Evolutionary conservation across 202 grass and related monocot species (phyloP), one percentile per base, ranked within the genome.

Genomic region (Eragrostis tef): DNA sequence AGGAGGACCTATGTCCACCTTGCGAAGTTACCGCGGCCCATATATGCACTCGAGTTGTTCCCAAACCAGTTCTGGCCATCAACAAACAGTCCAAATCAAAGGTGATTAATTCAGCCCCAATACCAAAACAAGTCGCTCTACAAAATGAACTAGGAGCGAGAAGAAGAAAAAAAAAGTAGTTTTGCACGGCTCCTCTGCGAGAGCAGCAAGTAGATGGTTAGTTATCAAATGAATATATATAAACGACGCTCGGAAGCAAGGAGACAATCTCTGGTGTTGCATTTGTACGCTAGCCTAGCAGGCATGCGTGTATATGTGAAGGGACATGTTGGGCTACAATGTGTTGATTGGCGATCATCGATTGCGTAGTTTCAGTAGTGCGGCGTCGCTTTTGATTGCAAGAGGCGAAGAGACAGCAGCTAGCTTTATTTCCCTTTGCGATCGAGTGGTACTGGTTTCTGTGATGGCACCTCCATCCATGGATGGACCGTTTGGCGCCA

Each of bases 401-500:
- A 73, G 9, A 36, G 3, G 21, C 31, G 80, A 88, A 22, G 49
- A 7, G 69, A 84, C 68, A 69, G 81, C 61, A 14, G 49, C 46
- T 9, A 17, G 44, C 75, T 21, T 59, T 5, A 44, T 10, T 6
- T 25, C 19, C 49, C 31, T 20, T 12, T 22, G 11, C 41, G 54
- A n/a, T 11, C 10, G 54, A 20, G 74, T 79, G 80, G 86, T n/a
- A 73, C 80, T 88, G 67, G 50, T 43, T 45, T 79, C 50, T 9
- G 83, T 60, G 80, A 79, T 88, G 67, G 86, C 67, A 31, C 83
- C 51, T 74, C 63, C 77, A 67, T 67, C 47, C 24, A 77, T 78
- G 22, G 22, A 49, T 48, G 21, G 21, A 54, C 52, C 42, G 29
- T 84, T 88, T 88, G 86, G 81, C 86, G 81, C 81, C 61, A 79